These are phyloP conservation scores for Paecilomyces formosus DNA, from an alignment of 2,329 filamentous ascomycete genomes.

Conservation along the genomic window DNA sequence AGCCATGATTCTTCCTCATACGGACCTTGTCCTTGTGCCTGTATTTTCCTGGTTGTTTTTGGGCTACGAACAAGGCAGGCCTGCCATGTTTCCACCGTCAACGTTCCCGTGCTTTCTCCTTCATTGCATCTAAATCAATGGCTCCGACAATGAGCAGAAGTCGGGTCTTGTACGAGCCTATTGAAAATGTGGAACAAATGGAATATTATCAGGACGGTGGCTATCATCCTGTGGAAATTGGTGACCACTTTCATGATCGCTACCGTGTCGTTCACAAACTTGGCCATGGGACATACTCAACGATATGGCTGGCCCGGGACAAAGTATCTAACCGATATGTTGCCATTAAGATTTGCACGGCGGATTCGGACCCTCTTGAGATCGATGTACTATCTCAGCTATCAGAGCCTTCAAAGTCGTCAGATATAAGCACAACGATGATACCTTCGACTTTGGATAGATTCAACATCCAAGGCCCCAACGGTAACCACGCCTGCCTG, in stretches of 20 bases:
- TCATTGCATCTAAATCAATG: not conserved
- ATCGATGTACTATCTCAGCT: slow-evolving; percentile 4
- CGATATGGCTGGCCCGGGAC: slow-evolving; percentile 20
- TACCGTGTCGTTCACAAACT: slow-evolving; percentile 36
- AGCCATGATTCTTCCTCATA: too few relatives aligned
- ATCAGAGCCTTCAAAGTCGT: not conserved
- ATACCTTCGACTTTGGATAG: slow-evolving; percentile 13
- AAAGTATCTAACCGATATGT: slow-evolving; percentile 14
- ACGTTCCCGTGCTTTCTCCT: too few relatives aligned
- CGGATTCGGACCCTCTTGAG: slow-evolving; percentile 7
- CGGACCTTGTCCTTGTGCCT: too few relatives aligned
- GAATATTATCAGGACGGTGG: slow-evolving; percentile 16
- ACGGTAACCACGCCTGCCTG: slow-evolving; percentile 17
- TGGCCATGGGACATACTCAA: slow-evolving; percentile 32
- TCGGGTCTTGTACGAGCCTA: slow-evolving; percentile 8
- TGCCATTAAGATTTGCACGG: slow-evolving; percentile 15
- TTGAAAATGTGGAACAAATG: slow-evolving; percentile 15
- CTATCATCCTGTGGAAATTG: slow-evolving; percentile 19
- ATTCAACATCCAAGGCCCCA: slow-evolving; percentile 15
- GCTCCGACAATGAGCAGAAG: not conserved
- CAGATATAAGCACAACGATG: not conserved
- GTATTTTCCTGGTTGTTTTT: too few relatives aligned
- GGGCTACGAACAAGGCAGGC: too few relatives aligned
- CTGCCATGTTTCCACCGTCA: too few relatives aligned
- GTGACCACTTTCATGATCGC: slow-evolving; percentile 19